Base-by-base conservation (phyloP, 2,329 filamentous ascomycete genomes). In the Phaeoacremonium minimum region DNA sequence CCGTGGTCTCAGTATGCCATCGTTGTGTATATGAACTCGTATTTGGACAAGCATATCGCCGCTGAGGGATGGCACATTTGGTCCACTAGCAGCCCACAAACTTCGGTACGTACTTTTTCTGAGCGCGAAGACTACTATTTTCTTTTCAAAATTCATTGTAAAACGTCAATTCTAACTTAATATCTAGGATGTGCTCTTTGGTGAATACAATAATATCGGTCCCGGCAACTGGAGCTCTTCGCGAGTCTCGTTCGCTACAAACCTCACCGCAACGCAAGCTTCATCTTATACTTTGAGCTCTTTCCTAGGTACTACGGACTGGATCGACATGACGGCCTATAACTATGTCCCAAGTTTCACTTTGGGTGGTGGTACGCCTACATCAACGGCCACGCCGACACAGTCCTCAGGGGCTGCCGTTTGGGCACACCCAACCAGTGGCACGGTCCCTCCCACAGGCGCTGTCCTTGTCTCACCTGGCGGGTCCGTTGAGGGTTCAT, bases 291-390 rank as follows among this genome's bases (percentile, higher is more conserved):
- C 49, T 4, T 44, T 69, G 22, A 43, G 44, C 6, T 50, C 48
- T n/a, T 65, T 60, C 46, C 53, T 68, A 32, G 60, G 59, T 12
- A 58, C 57, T 30, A 66, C 60, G 4, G 51, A 56, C 7, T 69
- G 64, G 60, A 51, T 69, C 22, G 63, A 68, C 32, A 53, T 56
- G 51, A 53, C 51, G 19, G 60, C 64, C 4, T 69, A 62, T 40
- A 56, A 53, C 28, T 59, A 55, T 18, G 41, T 46, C 6, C 61
- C 64, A 5, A 61, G 58, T 8, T 65, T 57, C 44, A 47, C 41
- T 17, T 44, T 57, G 18, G 41, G 46, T 3, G 41, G 42, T 5
- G n/a, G 22, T 13, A 37, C 35, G 14, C 9, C 35, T 18, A 43
- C 46, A 3, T 34, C 50, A n/a, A 51, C 52, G 1, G 40, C 47